These are phyloP conservation scores for Glycine tomentella DNA, from an alignment of 306 rosid genomes.

Conservation along the genomic window DNA sequence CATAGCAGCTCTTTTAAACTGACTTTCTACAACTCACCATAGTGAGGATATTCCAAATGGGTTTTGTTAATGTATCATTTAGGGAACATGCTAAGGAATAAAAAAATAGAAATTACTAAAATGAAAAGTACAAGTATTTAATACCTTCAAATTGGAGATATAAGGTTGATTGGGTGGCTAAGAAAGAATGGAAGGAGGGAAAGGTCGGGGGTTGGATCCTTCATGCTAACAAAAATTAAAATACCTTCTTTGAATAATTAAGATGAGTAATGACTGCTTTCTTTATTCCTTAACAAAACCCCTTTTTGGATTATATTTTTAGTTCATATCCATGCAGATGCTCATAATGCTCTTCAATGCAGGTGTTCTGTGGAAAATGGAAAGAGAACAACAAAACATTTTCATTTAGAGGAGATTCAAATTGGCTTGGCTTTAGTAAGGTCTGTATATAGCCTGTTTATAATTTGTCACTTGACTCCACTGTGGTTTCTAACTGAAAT, in stretches of 20 bases:
- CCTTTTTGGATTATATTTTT: conserved; percentile 28
- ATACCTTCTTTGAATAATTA: neutral
- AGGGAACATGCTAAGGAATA: conserved; percentile 4
- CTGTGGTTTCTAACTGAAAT: conserved; percentile 22
- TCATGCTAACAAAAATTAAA: neutral
- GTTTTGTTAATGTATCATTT: neutral
- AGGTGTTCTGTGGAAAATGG: conserved; percentile 89
- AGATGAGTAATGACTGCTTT: conserved; percentile 2
- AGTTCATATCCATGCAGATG: conserved; percentile 35
- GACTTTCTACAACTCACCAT: neutral
- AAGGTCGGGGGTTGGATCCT: no score
- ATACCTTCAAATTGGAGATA: neutral
- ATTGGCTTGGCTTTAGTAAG: conserved; percentile 98
- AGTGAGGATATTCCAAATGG: neutral
- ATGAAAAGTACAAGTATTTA: conserved; percentile 9
- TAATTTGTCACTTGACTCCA: conserved; percentile 9
- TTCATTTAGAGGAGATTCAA: conserved; percentile 94
- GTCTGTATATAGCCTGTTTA: conserved; percentile 44
- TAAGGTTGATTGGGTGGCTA: no score
- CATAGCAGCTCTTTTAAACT: no score
- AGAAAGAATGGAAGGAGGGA: no score
- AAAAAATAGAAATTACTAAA: neutral
- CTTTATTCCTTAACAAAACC: neutral
- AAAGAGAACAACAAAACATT: conserved; percentile 62
- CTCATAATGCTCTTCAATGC: conserved; percentile 43